Conservation (phyloP, 2,329 filamentous ascomycete species). For the Zasmidium angulare region DNA sequence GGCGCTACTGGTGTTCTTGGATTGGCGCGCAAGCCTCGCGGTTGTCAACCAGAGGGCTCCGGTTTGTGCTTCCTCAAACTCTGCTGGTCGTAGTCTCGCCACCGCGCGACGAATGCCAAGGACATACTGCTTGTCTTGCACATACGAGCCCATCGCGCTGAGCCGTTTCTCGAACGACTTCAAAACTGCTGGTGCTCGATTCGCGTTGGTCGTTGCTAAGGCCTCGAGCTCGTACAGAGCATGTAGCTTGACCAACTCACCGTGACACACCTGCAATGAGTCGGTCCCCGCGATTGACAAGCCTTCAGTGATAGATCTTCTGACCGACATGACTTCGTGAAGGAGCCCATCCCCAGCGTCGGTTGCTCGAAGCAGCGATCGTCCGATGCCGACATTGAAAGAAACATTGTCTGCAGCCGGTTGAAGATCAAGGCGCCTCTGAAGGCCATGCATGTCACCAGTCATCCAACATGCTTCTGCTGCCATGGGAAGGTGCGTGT, state of each 20-base stretch:
- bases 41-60: conserved; percentile 83
- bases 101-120: conserved; percentile 81
- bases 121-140: conserved; percentile 90
- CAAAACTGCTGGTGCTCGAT: conserved; percentile 10
- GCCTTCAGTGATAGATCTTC: conserved; percentile 68
- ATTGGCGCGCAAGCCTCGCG: conserved; percentile 81
- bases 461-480: conserved; percentile 92
- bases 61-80: conserved; percentile 69
- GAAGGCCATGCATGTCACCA: conserved; percentile 73
- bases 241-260: conserved; percentile 81
- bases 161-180: conserved; percentile 59
- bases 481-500: conserved; percentile 66
- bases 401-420: conserved; percentile 50
- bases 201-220: conserved; percentile 53
- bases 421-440: conserved; percentile 53
- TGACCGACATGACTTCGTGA: conserved; percentile 61
- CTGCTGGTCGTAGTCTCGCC: conserved; percentile 53
- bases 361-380: conserved; percentile 60
- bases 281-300: conserved; percentile 75
- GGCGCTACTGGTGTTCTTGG: conserved; percentile 78
- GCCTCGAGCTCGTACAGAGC: conserved; percentile 83
- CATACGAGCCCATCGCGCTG: conserved; percentile 84
- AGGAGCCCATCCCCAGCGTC: conserved; percentile 53
- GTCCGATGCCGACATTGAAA: conserved; percentile 80
- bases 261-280: conserved; percentile 81